Evolutionary conservation across 345 rosid species (phyloP), one percentile per base, ranked within the genome.

Genomic region (Eucalyptus virginea): DNA sequence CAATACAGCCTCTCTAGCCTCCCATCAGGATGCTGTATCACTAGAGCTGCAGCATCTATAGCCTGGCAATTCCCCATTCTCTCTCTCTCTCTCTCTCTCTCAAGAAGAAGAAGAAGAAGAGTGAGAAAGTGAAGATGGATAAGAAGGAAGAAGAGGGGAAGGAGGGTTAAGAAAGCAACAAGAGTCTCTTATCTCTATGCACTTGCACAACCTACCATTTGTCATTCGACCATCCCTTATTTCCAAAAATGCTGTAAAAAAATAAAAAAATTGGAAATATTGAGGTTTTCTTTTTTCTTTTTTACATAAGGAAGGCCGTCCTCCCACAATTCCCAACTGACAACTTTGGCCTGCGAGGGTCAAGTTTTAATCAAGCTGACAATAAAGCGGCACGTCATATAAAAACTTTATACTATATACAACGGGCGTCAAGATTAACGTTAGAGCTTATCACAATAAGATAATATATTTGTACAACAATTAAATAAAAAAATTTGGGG

Each of bases 11-110:
- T 95, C 92, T 98, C 99, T 58, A 97, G 89, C 87, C 91, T 96
- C 37, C 99, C 99, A 81, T 89, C 85, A 7, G 99, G 99, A 88
- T 98, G 99, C 91, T 98, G 99, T 91, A 98, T 92, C 34, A 96
- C 99, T 86, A 98, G 90, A 34, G 98, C 99, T 4, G 99, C 99
- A 4, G 99, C 99, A 88, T 98, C 99, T 54, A 98, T 94, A 81
- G 99, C 97, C 86, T 98, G 99, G 90, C 99, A 98, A 52, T 98
- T 98, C 48, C 99, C 99, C 99, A 96, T 98, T 90, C 88, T 89
- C 58, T 17, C 86, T 17, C 30, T 52, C 34, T 14, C 45, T 54
- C 37, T 18, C 45, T 54, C 62, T 17, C 40, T 3, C 23, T 52
- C 21, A n/a, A n/a, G n/a, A n/a, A n/a, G n/a, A 87, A 87, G 67